Evolutionary conservation across 345 rosid genomes (phyloP), one percentile per base, ranked within the genome.

Genomic region (Camelina sativa): DNA sequence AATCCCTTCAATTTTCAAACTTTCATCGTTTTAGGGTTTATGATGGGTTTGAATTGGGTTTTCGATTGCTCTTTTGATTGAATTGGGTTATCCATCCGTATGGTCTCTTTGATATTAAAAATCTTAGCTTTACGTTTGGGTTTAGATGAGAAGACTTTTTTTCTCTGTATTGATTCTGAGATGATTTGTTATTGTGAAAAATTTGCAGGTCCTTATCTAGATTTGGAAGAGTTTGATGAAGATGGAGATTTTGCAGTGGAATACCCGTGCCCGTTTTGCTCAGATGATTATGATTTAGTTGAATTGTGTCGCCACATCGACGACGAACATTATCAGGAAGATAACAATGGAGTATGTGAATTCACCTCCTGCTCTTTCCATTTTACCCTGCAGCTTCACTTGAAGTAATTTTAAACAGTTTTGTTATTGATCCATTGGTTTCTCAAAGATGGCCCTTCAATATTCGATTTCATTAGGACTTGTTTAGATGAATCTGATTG

Each of bases 251-350:
- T 59, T 34, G 51, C 41, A 32, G 52, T 32, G 55, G 77, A 78
- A 1, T 78, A 78, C n/a, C 69, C 65, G 3, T 78, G 81, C 9
- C 81, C 81, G 15, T 78, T 66, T 60, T 78, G 77, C 59, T 52
- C 68, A 5, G 73, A 72, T 52, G 77, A 72, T 41, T 72, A 59
- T 72, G 81, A 78, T 12, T 72, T 78, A 8, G 9, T 76, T 54
- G 80, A 76, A 22, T 62, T 76, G 65, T 69, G 75, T 76, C 65
- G 69, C 20, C 80, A 76, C 34, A 76, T 76, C 3, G 65, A 69
- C 7, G 80, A 76, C 12, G 80, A 76, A 55, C 80, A 76, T 62
- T 40, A 62, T 2, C 69, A 62, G 62, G 70, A 76, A 62, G 80
- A 41, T 54, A 35, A 46, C n/a, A 15, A 78, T 72, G 81, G 81